Conservation (phyloP, 2,329 filamentous ascomycete species). For the Aureobasidium pullulans region DNA sequence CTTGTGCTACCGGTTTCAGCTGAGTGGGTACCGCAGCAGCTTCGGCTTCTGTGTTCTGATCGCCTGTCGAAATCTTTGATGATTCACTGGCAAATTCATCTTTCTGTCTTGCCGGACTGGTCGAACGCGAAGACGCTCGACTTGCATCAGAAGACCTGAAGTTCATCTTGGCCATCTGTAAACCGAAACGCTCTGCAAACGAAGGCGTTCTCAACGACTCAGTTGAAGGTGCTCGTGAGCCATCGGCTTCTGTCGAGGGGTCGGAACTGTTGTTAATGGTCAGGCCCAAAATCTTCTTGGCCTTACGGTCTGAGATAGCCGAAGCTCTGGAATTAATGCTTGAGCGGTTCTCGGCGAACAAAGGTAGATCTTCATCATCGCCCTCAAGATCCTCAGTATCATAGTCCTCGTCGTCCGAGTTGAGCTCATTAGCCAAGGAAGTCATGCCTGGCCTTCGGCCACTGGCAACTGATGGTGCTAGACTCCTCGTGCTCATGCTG, state of each 20-base stretch:
- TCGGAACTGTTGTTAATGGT: not conserved
- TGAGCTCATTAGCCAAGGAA: conserved; percentile 75
- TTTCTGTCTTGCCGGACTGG: conserved; percentile 1
- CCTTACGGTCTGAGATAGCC: conserved; percentile 28
- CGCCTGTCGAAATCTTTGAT: not conserved
- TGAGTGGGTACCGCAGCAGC: not conserved
- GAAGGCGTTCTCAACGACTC: conserved; percentile 1
- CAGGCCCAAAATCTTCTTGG: conserved; percentile 38
- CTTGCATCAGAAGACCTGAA: not conserved
- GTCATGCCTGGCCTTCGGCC: conserved; percentile 1
- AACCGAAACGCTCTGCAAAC: not conserved
- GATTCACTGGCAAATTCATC: not conserved
- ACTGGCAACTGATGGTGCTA: conserved; percentile 20
- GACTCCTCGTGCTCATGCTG: conserved; percentile 27
- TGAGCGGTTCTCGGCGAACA: conserved; percentile 44
- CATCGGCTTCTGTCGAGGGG: not conserved
- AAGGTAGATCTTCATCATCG: conserved; percentile 50
- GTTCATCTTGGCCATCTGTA: not conserved
- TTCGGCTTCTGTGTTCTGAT: not conserved
- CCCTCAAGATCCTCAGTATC: conserved; percentile 49
- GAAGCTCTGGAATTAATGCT: conserved; percentile 1
- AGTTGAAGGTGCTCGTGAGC: not conserved
- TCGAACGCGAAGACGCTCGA: not conserved
- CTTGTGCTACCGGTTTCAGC: not conserved
- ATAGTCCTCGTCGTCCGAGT: conserved; percentile 73